Evolutionary conservation across 2,329 filamentous ascomycete species (phyloP).

Genomic region (Trichophyton verrucosum): DNA sequence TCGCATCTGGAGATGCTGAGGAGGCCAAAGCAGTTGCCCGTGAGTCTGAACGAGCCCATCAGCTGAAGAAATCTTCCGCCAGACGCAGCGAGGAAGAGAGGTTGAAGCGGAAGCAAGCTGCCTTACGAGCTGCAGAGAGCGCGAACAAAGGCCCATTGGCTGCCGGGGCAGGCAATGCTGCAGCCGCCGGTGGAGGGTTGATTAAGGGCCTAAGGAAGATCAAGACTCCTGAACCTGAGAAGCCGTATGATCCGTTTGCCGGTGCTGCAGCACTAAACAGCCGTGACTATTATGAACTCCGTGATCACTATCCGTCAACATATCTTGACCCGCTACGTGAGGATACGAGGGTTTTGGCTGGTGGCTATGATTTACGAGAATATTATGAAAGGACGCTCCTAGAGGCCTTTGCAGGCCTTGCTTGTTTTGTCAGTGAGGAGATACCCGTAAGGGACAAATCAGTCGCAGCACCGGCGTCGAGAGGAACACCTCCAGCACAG

Average conservation of each 20-base stretch:
- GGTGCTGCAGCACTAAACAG: conserved; percentile 50
- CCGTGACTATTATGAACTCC: conserved; percentile 57
- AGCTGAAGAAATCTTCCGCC: conserved; percentile 60
- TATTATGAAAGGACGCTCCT: conserved; percentile 71
- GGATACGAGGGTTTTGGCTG: conserved; percentile 56
- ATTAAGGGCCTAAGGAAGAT: conserved; percentile 70
- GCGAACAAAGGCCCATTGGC: conserved; percentile 18
- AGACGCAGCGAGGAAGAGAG: conserved; percentile 43
- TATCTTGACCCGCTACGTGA: conserved; percentile 57
- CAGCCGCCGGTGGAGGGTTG: conserved; percentile 31
- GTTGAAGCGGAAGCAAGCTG: conserved; percentile 35
- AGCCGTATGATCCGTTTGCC: conserved; percentile 79
- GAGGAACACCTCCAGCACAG: not conserved
- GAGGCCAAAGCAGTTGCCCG: conserved; percentile 45
- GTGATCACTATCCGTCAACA: conserved; percentile 59
- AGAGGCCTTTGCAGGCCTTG: conserved; percentile 81
- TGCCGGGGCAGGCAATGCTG: conserved; percentile 4
- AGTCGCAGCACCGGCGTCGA: not conserved
- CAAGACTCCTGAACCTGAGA: conserved; percentile 49
- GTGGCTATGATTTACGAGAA: conserved; percentile 71
- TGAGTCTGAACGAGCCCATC: conserved; percentile 42
- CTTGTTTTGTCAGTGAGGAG: conserved; percentile 77
- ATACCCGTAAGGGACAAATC: conserved; percentile 22
- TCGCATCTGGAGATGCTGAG: conserved; percentile 50
- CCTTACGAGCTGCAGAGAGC: conserved; percentile 22